phyloP scores from a whole-genome alignment of 1,284 basidiomycete genomes.

The Agroathelia rolfsii region DNA sequence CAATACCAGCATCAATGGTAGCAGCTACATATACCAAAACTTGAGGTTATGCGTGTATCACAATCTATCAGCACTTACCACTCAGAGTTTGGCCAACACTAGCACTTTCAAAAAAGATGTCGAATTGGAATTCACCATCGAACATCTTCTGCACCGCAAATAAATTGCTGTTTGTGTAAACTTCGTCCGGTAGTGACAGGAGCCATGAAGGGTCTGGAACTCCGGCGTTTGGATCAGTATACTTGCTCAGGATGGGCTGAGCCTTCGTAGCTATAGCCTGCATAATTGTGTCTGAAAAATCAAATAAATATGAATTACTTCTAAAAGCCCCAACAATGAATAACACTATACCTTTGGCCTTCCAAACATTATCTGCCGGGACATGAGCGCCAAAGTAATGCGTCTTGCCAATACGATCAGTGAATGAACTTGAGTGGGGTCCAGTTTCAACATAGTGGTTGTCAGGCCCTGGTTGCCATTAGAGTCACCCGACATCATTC shows the following conservation, averaged over 20 bases:
- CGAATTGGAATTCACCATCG: slow-evolving; percentile 78
- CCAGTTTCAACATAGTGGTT: slow-evolving; percentile 46
- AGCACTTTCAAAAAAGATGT: slow-evolving; percentile 75
- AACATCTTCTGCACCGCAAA: slow-evolving; percentile 82
- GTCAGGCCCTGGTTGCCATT: slow-evolving; percentile 43
- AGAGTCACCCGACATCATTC: no score
- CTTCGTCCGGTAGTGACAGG: slow-evolving; percentile 68
- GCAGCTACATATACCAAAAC: slow-evolving; percentile 38
- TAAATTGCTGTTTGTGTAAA: slow-evolving; percentile 66
- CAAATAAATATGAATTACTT: slow-evolving; percentile 2
- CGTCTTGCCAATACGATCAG: slow-evolving; percentile 58
- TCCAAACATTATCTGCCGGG: slow-evolving; percentile 66
- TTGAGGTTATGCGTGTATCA: no score
- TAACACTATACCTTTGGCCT: slow-evolving; percentile 57
- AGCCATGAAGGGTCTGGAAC: slow-evolving; percentile 74
- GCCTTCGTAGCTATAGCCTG: slow-evolving; percentile 54
- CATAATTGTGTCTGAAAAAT: slow-evolving; percentile 50
- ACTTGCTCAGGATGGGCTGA: slow-evolving; percentile 42
- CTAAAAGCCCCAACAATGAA: slow-evolving; percentile 4
- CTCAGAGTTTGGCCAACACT: slow-evolving; percentile 50
- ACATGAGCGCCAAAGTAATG: slow-evolving; percentile 62
- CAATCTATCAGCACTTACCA: slow-evolving; percentile 46
- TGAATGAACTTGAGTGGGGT: slow-evolving; percentile 49
- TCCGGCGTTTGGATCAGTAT: slow-evolving; percentile 37
- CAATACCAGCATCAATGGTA: slow-evolving; percentile 58